Evolutionary conservation across 768 basidiomycete species (phyloP), one percentile per base, ranked within the genome.

Genomic region (Russula sp.): DNA sequence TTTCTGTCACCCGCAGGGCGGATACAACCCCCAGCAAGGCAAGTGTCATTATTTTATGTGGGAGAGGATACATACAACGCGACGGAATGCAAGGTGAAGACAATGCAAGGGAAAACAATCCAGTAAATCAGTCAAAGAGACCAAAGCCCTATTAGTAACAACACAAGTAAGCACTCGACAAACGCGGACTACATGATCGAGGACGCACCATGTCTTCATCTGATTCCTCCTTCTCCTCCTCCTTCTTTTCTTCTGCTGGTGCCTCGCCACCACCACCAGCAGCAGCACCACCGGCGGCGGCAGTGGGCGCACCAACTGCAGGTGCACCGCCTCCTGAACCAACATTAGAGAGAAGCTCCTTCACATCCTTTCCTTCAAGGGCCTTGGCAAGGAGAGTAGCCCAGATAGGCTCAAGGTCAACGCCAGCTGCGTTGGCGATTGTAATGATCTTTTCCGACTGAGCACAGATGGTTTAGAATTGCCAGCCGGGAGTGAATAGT

Each of bases 371-470:
- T 71, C 95, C 96, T 77, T 96, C 94, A 57, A 99, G 86, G 39
- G 97, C 96, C 76, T 97, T 98, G 65, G 96, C 90, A 72, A 99
- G 91, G 70, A 99, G 88, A 14, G 88, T 77, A 61, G 94, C 94
- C 97, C 97, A 98, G 80, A 99, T 98, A 60, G 95, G 83, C 77
- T 98, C 97, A 63, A 97, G 71, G 29, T 97, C 94, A 66, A 93
- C 79, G 60, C 78, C 77, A 57, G 96, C 97, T 58, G 92, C 95
- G 59, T 73, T 74, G 69, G 90, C 92, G 73, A 98, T 74, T n/a
- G 93, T 79, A 69, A 79, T 62, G 73, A 99, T 90, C 81, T 97
- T 98, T 75, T 98, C 97, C 63, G 93, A 74, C 95, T 98, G 70
- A 11, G 20, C 1, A 61, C 42, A 46, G 46, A 22, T 43, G 9